A percentile compares a stretch with the other conserved stretches of the same genome.
phyloP scores from a whole-genome alignment of 176 grass and related monocot species.

The Carex scoparia region DNA sequence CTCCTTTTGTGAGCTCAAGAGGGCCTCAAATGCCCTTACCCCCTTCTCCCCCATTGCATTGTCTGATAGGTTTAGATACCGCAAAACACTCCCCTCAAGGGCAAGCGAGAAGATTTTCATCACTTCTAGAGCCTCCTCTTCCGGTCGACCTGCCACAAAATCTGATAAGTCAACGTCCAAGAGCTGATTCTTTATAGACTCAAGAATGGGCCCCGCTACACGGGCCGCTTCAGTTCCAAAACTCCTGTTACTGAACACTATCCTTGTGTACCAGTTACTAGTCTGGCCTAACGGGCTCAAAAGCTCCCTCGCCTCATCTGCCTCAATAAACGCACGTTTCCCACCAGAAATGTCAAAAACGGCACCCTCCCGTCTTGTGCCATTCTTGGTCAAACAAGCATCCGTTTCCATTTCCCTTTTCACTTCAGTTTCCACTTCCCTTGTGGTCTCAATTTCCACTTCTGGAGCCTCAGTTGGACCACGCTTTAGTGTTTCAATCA shows the following conservation, averaged over 20 bases:
- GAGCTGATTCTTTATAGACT: slow-evolving; percentile 64
- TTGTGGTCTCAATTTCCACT: slow-evolving; percentile 1
- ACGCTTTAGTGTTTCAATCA: slow-evolving; percentile 67
- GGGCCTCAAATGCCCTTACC: slow-evolving; percentile 68
- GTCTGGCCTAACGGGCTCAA: slow-evolving; percentile 45
- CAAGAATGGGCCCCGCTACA: slow-evolving; percentile 61
- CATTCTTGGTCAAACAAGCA: slow-evolving; percentile 12
- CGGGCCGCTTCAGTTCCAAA: slow-evolving; percentile 68
- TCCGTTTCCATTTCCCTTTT: slow-evolving; percentile 23
- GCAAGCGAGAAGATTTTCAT: slow-evolving; percentile 80
- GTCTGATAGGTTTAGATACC: slow-evolving; percentile 70
- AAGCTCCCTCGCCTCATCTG: slow-evolving; percentile 66
- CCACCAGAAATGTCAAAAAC: slow-evolving; percentile 79
- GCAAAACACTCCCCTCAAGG: slow-evolving; percentile 56
- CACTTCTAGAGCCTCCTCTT: slow-evolving; percentile 89
- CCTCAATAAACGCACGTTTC: slow-evolving; percentile 65
- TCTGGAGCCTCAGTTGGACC: slow-evolving; percentile 29
- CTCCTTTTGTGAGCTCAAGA: slow-evolving; percentile 62
- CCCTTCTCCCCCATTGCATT: slow-evolving; percentile 92
- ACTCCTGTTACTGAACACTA: slow-evolving; percentile 79
- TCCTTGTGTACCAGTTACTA: slow-evolving; percentile 50
- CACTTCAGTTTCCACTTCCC: background rate
- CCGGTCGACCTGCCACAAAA: slow-evolving; percentile 76
- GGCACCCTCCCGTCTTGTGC: slow-evolving; percentile 30
- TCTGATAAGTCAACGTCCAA: slow-evolving; percentile 76